Evolutionary conservation across 768 basidiomycete species (phyloP), one percentile per base, ranked within the genome.

Genomic region (Gloeostereum incarnatum): DNA sequence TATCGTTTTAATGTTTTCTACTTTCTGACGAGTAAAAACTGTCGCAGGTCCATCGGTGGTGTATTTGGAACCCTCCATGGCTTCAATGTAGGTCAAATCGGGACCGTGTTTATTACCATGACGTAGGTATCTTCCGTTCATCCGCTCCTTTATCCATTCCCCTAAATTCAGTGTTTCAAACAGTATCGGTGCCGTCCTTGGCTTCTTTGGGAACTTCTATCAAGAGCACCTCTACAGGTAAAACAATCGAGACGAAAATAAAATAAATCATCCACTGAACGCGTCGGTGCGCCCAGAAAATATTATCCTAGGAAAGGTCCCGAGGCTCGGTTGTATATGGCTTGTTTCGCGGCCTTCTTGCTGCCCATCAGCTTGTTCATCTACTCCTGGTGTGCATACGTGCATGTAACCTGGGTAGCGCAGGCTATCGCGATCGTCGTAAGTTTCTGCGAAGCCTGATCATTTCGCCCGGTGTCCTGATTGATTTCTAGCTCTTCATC

Each of bases 321-420:
- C 0, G 81, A 84, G 57, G 80, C 81, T 5, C 68, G 81, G 9
- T 58, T 84, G 17, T 78, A 70, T 42, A 55, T 61, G 16, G 67
- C 78, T 8, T 78, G 78, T 46, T 52, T 66, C 23, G 76, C 74
- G 0, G 70, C 66, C 0, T 30, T 80, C 29, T 47, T 75, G 9
- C 60, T 79, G 32, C 79, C 81, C 0, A 44, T 55, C 0, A 72
- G 70, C n/a, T 77, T 81, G 69, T 71, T 84, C 56, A 73, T 85
- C 20, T 88, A 78, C 46, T 81, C 78, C 0, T 85, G 81, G 75
- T 75, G 78, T 3, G 71, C 75, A 9, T 72, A 63, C 43, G 40
- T 66, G 0, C 48, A 45, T 10, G 62, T 84, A 2, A 69, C 66
- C 39, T 87, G 84, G 83, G 71, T 80, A 26, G 73, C 58, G 0